Base-by-base conservation (phyloP, 768 basidiomycete species). In the Lactarius quietus region DNA sequence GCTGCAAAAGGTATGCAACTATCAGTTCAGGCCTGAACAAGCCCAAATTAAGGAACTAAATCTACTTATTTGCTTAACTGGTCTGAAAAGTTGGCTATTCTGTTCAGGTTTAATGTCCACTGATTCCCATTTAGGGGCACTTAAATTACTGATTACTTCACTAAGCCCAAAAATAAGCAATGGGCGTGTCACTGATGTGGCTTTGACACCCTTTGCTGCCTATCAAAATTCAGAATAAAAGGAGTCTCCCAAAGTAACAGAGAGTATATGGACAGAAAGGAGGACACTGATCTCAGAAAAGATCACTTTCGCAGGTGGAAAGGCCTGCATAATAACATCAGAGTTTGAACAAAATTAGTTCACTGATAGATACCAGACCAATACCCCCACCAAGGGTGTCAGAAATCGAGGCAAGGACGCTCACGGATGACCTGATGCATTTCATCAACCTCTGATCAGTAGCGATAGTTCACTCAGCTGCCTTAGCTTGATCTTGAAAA, bases 291-390 rank as follows among this genome's bases (percentile, higher is more conserved):
- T 45, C 0, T n/a, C 61, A 29, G 20, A 8, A 33, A 45, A 62
- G 31, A 62, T 36, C n/a, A 26, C 61, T 54, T 29, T 41, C 3
- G 53, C 61, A 38, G 54, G 61, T 12, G 61, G 61, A 28, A 54
- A 56, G n/a, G 20, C 53, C 61, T 62, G 17, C 23, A 45, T 1
- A 39, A 33, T 43, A 43, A 18, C 29, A 28, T 62, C 23, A 55
- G 33, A n/a, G n/a, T 15, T 7, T 18, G 14, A 20, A 8, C 15
- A 31, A 6, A 48, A 14, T 33, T 10, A 54, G n/a, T 14, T 29
- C 9, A 2, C 8, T 8, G 53, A 33, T 18, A 33, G 17, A 18
- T 12, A 54, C 53, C 53, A 33, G 5, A 17, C 29, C 29, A 29
- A 54, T 18, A 54, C 53, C 17, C 33, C 20, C 29, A 0, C 33